A percentile compares a stretch with the other conserved stretches of the same genome.
These are phyloP conservation scores for Coemansia asiatica DNA, from an alignment of 192 early-diverging fungal genomes.

Conservation along the genomic window DNA sequence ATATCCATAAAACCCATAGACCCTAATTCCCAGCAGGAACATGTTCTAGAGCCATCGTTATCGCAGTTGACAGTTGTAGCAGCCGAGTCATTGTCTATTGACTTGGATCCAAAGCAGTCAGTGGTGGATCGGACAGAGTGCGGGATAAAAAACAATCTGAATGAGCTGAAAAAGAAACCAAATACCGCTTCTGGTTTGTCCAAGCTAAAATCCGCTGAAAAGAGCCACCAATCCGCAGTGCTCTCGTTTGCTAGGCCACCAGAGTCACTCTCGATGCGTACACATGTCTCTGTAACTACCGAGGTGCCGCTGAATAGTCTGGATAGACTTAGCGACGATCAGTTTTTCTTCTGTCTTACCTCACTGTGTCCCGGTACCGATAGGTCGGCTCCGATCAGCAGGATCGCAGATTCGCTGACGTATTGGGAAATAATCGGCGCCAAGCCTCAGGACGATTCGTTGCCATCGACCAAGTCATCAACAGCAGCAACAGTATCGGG, in stretches of 20 bases:
- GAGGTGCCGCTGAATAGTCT: conserved; percentile 14
- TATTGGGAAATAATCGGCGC: conserved; percentile 27
- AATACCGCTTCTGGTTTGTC: neutral
- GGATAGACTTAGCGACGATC: conserved; percentile 14
- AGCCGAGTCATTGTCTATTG: neutral
- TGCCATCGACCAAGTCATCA: neutral
- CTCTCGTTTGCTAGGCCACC: conserved; percentile 28
- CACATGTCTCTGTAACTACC: conserved; percentile 30
- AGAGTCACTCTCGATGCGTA: conserved; percentile 48
- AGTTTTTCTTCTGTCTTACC: conserved; percentile 24
- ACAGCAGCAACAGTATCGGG: neutral
- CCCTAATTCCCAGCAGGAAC: neutral
- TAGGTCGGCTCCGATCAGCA: conserved; percentile 4
- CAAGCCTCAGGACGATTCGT: neutral
- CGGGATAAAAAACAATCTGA: neutral
- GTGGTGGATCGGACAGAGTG: neutral
- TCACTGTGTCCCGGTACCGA: conserved; percentile 16
- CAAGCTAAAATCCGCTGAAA: neutral
- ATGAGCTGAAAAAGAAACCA: neutral
- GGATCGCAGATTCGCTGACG: conserved; percentile 33
- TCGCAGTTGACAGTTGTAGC: neutral
- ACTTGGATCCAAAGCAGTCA: no score
- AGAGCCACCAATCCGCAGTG: neutral
- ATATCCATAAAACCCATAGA: neutral
- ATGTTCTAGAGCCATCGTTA: neutral